Evolutionary conservation across 2,329 filamentous ascomycete genomes (phyloP), one percentile per base, ranked within the genome.

Genomic region (Pyricularia pennisetigena): DNA sequence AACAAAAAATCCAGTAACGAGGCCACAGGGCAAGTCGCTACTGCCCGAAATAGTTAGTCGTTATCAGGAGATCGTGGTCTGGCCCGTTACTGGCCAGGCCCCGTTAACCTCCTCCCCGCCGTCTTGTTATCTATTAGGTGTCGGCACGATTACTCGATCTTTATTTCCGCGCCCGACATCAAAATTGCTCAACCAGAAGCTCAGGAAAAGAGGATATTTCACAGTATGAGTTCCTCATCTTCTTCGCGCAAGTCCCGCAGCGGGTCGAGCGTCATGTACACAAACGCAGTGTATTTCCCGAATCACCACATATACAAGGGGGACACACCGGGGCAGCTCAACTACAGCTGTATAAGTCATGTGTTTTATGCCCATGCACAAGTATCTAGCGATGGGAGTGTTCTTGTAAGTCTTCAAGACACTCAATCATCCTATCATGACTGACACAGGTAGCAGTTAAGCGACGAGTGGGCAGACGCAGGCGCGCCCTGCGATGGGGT

Each of bases 281-380:
- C 86, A 74, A 95, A 95, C 77, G 91, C 89, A 26, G 90, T 93
- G 23, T 95, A 94, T 79, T 95, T 92, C 77, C 90, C 91, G n/a
- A 94, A 92, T 78, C 88, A 87, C 80, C 83, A 88, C 69, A 86
- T 93, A 72, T 93, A 93, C 78, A 83, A 85, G 68, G 86, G 89
- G 71, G 87, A 92, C 73, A 90, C 90, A 20, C 92, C 92, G 0
- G 90, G 87, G 0, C 87, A 87, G 68, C 80, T 94, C 74, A 91
- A 91, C 75, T 87, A 92, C 76, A 86, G 86, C 71, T 91, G 90
- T 74, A 88, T 94, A 73, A 93, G 90, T 72, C 90, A 93, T 74
- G 87, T 94, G 29, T 94, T 93, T 78, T 94, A 94, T 75, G 90
- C 91, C 14, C 94, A 92, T 84, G 91, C 91, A 69, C 90, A 85